These are phyloP conservation scores for Sextonia rubra DNA, from an alignment of 164 flowering plant genomes.

Conservation along the genomic window DNA sequence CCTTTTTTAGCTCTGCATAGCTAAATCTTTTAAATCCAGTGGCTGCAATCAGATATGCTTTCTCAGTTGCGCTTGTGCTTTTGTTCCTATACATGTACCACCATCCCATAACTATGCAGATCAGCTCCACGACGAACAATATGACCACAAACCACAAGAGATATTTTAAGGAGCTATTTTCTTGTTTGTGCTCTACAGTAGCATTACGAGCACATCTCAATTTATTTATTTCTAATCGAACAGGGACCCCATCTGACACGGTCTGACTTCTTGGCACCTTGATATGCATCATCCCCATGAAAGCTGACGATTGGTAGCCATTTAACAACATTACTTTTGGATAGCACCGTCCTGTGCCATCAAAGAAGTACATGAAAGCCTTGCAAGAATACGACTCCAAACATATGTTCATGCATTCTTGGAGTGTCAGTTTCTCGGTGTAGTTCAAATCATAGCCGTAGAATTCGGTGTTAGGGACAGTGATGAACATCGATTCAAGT, in stretches of 20 bases:
- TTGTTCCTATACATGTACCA: not conserved
- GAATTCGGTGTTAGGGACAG: conserved; percentile 9
- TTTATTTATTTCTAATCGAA: no score
- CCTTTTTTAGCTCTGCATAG: not conserved
- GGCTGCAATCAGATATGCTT: conserved; percentile 9
- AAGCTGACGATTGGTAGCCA: not conserved
- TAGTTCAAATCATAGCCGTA: conserved; percentile 9
- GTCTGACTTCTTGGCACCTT: conserved; percentile 8
- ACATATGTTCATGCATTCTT: conserved; percentile 13
- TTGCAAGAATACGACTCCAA: conserved; percentile 6
- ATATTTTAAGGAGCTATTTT: not conserved
- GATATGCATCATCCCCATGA: conserved; percentile 6
- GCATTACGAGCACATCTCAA: not conserved
- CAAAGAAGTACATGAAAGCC: conserved; percentile 1
- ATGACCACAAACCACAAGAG: conserved; percentile 4
- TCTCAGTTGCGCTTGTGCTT: not conserved
- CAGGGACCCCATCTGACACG: not conserved
- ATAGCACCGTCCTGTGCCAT: conserved; percentile 4
- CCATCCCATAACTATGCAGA: conserved; percentile 10
- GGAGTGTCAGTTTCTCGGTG: not conserved
- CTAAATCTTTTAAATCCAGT: conserved; percentile 1
- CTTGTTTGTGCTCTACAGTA: not conserved
- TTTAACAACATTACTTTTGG: conserved; percentile 8
- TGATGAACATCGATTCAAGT: not conserved
- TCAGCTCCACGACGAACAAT: conserved; percentile 19